Evolutionary conservation across 148 eudicot species (phyloP).

Genomic region (Diospyros kaki): DNA sequence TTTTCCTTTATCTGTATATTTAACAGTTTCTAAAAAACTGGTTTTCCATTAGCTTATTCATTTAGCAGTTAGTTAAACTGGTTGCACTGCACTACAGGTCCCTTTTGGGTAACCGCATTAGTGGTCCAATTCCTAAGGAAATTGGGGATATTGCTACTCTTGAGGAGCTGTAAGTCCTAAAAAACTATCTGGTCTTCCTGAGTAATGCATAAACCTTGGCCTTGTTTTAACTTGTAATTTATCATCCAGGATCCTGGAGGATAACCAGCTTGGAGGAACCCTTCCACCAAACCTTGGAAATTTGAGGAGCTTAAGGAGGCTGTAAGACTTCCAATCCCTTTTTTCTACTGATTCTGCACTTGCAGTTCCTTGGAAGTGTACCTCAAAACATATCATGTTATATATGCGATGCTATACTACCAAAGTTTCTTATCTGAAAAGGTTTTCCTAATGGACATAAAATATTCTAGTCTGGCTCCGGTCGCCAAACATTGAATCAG

Average conservation of each 20-base stretch:
- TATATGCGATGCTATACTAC: no score
- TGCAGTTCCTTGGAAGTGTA: no score
- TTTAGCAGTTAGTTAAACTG: background rate
- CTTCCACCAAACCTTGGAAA: conserved; percentile 54
- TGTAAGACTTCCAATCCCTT: conserved; percentile 31
- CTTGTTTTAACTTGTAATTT: background rate
- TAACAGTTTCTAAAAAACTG: background rate
- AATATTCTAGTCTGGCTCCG: no score
- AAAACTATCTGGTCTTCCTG: background rate
- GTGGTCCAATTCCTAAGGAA: conserved; percentile 56
- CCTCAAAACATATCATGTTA: no score
- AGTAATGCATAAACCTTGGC: background rate
- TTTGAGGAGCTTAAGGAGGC: conserved; percentile 34
- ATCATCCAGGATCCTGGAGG: conserved; percentile 42
- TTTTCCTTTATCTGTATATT: background rate
- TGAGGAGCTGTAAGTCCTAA: conserved; percentile 41
- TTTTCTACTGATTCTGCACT: background rate
- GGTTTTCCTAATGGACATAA: no score
- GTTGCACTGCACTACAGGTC: conserved; percentile 29
- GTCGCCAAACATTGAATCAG: no score
- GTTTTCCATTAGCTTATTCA: background rate
- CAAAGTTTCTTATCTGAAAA: no score
- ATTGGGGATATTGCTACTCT: conserved; percentile 57
- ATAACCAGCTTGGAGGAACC: conserved; percentile 48
- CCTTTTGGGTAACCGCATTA: conserved; percentile 46